Base-by-base conservation (phyloP, 352 stramenopile genomes). In the Phytophthora pluvialis region DNA sequence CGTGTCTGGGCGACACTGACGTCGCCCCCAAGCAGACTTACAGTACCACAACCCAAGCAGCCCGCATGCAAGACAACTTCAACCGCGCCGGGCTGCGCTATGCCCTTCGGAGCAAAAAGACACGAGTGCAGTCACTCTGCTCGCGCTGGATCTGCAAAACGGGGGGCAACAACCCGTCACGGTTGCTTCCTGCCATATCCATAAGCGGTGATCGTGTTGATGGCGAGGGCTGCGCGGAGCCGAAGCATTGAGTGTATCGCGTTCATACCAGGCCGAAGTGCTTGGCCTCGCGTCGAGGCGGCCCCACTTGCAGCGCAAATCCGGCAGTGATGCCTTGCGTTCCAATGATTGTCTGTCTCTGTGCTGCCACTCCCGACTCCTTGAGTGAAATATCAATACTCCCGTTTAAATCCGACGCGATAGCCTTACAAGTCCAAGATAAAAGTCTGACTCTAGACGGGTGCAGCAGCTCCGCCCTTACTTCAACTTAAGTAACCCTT, bases 1-100 rank as follows among this genome's bases (percentile, higher is more conserved):
- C 63, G 57, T 71, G 8, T 71, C 63, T 62, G 35, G 63, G 18
- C 63, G 13, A 47, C 35, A 40, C 47, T 64, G 47, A 60, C 59
- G 53, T 32, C 49, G n/a, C 10, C 31, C 1, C 18, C 47, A 65
- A 64, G 45, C 46, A 58, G 47, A 38, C 12, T 44, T 26, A 21
- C 21, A 21, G 21, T 21, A 44, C 0, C 38, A 44, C 38, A 44
- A 26, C 36, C 45, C 53, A 69, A 65, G 61, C 61, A 60, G 54
- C 21, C 52, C 18, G 28, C 33, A 38, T 61, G 18, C 47, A 60
- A 31, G 48, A 28, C 29, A 59, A 61, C 55, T 66, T 66, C 47
- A 70, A 49, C 29, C 25, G 13, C 26, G 26, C 18, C 38, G 36
- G 42, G 18, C 40, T 52, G 18, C 40, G 31, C 49, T 36, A 46